Percentiles rank a stretch among this genome's conserved stretches.
phyloP scores from a whole-genome alignment of 176 grass and related monocot species.

The Sorghum bicolor region Sorghum_bicolor_NCBIv3 NC_012870.2:72982501-72983000 shows the following conservation, averaged over 20 bases:
- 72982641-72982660: too few species aligned
- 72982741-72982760: not conserved
- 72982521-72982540: not conserved
- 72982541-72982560: not conserved
- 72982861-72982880: not conserved
- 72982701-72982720: too few species aligned
- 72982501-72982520: not conserved
- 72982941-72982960: constrained; percentile 16
- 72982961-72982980: constrained; percentile 35
- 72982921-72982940: not conserved
- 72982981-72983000: not conserved
- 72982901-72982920: not conserved
- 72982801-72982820: not conserved
- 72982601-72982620: too few species aligned
- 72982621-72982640: too few species aligned
- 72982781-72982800: not conserved
- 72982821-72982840: not conserved
- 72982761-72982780: not conserved
- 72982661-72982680: too few species aligned
- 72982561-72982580: not conserved
- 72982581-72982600: not conserved
- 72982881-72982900: not conserved
- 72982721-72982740: too few species aligned
- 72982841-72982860: not conserved
- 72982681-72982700: too few species aligned